Base-by-base conservation (phyloP, 495 filamentous ascomycete species). In the Penicillium soppii region DNA sequence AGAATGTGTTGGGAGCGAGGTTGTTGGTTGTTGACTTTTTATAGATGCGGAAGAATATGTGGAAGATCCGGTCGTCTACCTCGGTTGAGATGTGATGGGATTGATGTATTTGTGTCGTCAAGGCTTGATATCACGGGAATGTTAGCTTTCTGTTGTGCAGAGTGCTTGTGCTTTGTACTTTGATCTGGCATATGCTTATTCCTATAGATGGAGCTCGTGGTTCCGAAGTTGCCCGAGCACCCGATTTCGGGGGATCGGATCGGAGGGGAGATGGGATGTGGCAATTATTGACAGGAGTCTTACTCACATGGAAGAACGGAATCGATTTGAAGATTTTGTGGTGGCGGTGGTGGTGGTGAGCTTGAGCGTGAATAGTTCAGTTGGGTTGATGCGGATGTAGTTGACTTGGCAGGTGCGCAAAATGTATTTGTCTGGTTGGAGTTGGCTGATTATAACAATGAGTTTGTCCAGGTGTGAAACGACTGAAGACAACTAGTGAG, bases 211-310 rank as follows among this genome's bases (percentile, higher is more conserved):
- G 41, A 39, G 44, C 21, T 25, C 27, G 32, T 25, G 33, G 33
- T 52, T 53, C 56, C 55, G 58, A 39, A 37, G 35, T 38, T 23
- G 55, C 58, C 58, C 58, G 58, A 62, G 30, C 12, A 22, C 26
- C 47, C 47, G 29, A 22, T 12, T 16, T 52, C 47, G 54, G 54
- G 19, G 43, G 40, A 53, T 55, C 56, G 58, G 47, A 39, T 37
- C 22, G 39, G 51, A 50, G 33, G 52, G 37, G 36, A 35, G 35
- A 51, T 30, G 45, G 49, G 55, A 52, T 52, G 51, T 52, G 51
- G 57, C 30, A 37, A 48, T 16, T 32, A 25, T 15, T 20, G n/a
- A 39, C 21, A 38, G 35, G 15, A 29, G 13, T 33, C 43, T 8
- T 16, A 62, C 58, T 58, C 45, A 62, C 58, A 44, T 52, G 47